Base-by-base conservation (phyloP, 306 rosid species). In the Medicago ruthenica region DNA sequence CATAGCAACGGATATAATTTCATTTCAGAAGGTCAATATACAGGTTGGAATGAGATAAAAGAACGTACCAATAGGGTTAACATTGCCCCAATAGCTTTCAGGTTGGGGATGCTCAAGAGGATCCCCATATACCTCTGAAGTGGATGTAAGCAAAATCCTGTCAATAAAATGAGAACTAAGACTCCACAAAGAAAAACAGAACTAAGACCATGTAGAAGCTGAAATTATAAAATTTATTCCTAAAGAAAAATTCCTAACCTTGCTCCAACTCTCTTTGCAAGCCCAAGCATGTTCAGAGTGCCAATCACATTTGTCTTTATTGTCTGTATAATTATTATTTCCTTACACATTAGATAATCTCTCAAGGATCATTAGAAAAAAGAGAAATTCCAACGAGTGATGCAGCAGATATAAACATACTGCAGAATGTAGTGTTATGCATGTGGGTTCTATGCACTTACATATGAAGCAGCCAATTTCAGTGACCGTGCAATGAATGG, bases 181-280 rank as follows among this genome's bases (percentile, higher is more conserved):
- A 36, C 21, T 55, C 12, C 37, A 22, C 31, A 18, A 54, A 51
- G 37, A 7, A 14, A 40, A 44, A 44, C n/a, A n/a, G n/a, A 57
- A 59, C 71, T 74, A 47, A 83, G 72, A 48, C 21, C 77, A 82
- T 68, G 67, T 51, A 69, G 41, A 34, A 70, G 39, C 40, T 53
- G 81, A 80, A 15, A 51, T 21, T 78, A 54, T 78, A 15, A 6
- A 18, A 16, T 41, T 21, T 44, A 12, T 53, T 36, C 53, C 31
- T 5, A 16, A 18, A 40, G 53, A 40, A 2, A 45, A 75, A 41
- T 40, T 59, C 36, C 76, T n/a, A 76, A 92, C 98, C 98, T 95
- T 21, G 98, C 98, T 68, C 98, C 98, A 60, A 94, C 96, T 51
- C 98, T 92, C 85, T 94, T 94, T 39, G 98, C 98, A 71, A 94